Base-by-base conservation (phyloP, 805 yeast genomes). In the Saccharomyces eubayanus region DNA sequence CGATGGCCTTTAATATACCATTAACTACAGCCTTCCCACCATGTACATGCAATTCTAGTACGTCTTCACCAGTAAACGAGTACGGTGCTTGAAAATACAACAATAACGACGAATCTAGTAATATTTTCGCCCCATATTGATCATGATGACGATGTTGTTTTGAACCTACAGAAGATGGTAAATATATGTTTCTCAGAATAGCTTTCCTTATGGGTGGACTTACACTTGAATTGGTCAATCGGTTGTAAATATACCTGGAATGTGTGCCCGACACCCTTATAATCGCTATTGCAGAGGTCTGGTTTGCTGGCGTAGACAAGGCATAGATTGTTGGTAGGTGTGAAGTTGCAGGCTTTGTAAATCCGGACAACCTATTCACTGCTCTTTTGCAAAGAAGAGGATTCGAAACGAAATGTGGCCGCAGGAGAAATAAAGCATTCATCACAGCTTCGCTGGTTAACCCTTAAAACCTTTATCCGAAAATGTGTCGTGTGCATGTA, bases 11-110 rank as follows among this genome's bases (percentile, higher is more conserved):
- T 49, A 91, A 62, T 0, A 91, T 87, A 0, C 89, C 78, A 49
- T 76, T 74, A 2, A 88, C 79, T 1, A 92, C 89, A 0, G 98
- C 97, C 11, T 78, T 82, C 3, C 98, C 97, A 3, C 99, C 99
- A 68, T 94, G 99, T 1, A 88, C 69, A 64, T 94, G 97, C n/a
- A 94, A 67, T 63, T 94, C 99, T 9, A 91, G 72, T 28, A 86
- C 61, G 61, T 92, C 97, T 67, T 94, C 98, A 1, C 99, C 99
- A 0, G 98, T 94, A 63, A 84, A 94, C 0, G 96, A 84, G 12
- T 76, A 73, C 0, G 97, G 97, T 1, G 78, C 78, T 16, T 79
- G 67, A 69, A 92, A 91, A 62, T 72, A 84, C 1, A 90, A 62
- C 0, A 85, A 74, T 20, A 94, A 68, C 0, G 97, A 88, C 56